phyloP scores from a whole-genome alignment of 495 filamentous ascomycete species.

The Neurospora tetrasperma region DNA sequence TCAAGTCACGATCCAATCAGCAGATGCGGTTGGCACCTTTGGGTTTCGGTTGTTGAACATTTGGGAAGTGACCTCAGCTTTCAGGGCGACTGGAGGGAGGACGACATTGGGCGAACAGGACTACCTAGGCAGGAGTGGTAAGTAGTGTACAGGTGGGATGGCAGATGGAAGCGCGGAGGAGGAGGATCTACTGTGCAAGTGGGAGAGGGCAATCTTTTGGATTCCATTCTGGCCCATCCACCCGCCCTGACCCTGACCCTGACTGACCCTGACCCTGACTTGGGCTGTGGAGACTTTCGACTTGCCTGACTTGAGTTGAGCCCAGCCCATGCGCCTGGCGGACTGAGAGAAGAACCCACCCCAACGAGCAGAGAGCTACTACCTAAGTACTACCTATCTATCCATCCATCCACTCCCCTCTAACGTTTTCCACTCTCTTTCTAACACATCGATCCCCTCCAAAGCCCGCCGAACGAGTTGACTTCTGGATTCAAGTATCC shows the following conservation, averaged over 20 bases:
- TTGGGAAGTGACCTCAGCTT: neutral
- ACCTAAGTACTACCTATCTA: neutral
- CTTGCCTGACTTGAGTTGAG: neutral
- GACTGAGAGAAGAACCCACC: neutral
- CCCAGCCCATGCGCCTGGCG: neutral
- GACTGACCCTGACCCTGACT: neutral
- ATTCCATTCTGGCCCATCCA: neutral
- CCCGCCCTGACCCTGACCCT: neutral
- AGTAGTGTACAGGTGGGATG: neutral
- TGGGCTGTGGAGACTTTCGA: neutral
- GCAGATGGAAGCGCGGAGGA: neutral
- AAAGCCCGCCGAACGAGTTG: neutral
- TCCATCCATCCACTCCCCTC: neutral
- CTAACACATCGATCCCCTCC: neutral
- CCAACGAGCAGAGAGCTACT: neutral
- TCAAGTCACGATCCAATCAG: neutral
- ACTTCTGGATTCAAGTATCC: neutral
- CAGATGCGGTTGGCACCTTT: neutral
- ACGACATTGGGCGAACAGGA: neutral
- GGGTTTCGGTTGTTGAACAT: neutral
- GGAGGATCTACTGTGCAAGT: neutral
- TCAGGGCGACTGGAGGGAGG: neutral
- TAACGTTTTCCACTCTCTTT: neutral
- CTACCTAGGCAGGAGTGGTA: neutral
- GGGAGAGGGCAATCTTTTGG: neutral